phyloP scores from a whole-genome alignment of 2,329 filamentous ascomycete species.

The Ascochyta rabiei region DNA sequence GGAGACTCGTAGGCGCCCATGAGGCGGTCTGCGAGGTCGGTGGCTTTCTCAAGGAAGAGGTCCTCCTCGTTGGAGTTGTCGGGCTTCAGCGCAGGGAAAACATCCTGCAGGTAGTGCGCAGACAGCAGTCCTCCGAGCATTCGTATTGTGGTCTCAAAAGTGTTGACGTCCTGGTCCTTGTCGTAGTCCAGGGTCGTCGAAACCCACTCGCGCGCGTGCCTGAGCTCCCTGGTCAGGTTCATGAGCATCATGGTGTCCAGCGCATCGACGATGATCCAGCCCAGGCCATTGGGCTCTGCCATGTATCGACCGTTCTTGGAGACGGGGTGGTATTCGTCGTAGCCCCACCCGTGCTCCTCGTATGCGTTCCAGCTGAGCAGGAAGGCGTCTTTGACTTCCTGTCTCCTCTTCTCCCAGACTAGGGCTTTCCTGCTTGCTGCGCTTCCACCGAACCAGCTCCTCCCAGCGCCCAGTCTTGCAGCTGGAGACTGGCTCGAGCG shows the following conservation, averaged over 20 bases:
- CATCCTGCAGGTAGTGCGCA: conserved; percentile 90
- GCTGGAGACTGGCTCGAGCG: conserved; percentile 48
- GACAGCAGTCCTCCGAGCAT: conserved; percentile 94
- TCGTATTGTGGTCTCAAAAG: conserved; percentile 96
- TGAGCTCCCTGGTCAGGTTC: conserved; percentile 87
- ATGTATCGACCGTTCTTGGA: conserved; percentile 82
- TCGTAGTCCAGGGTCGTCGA: conserved; percentile 80
- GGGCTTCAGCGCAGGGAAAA: conserved; percentile 79
- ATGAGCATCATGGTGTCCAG: conserved; percentile 97
- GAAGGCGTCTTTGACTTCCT: conserved; percentile 88
- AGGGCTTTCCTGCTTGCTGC: conserved; percentile 35
- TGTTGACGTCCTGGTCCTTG: conserved; percentile 94
- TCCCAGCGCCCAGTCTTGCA: conserved; percentile 43
- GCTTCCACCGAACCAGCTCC: conserved; percentile 35
- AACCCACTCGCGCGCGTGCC: conserved; percentile 88
- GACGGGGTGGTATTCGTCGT: conserved; percentile 85
- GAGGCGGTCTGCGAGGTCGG: conserved; percentile 86
- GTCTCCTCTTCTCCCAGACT: conserved; percentile 76
- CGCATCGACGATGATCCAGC: conserved; percentile 97
- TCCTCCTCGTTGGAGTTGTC: conserved; percentile 79
- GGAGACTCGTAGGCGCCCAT: conserved; percentile 85
- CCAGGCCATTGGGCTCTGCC: conserved; percentile 79
- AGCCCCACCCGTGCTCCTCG: conserved; percentile 93
- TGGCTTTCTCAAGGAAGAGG: conserved; percentile 93
- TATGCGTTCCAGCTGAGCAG: conserved; percentile 92